phyloP scores from a whole-genome alignment of 345 rosid genomes.

The Eucalyptus cladocalyx region DNA sequence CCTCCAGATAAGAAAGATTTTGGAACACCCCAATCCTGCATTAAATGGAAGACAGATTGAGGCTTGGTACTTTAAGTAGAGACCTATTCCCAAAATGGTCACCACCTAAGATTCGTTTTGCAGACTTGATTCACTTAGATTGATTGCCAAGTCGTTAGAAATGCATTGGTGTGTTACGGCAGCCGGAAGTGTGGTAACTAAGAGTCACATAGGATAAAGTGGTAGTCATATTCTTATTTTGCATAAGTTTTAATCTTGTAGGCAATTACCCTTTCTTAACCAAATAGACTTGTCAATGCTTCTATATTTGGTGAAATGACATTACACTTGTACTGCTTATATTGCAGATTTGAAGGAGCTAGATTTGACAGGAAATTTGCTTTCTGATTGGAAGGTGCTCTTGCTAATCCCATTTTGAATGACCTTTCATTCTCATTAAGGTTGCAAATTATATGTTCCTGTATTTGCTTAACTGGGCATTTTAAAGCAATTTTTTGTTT shows the following conservation, averaged over 20 bases:
- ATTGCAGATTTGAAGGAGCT: conserved; percentile 63
- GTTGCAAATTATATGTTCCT: background rate
- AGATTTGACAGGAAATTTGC: conserved; percentile 90
- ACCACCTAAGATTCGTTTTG: background rate
- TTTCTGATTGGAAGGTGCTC: conserved; percentile 79
- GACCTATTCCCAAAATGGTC: background rate
- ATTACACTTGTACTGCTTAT: background rate
- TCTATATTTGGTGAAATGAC: background rate
- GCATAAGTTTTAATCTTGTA: background rate
- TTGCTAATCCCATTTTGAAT: background rate
- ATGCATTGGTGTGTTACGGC: background rate
- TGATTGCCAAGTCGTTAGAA: background rate
- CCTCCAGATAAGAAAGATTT: background rate
- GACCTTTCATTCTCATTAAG: background rate
- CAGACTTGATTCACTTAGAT: background rate
- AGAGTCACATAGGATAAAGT: background rate
- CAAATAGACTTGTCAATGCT: background rate
- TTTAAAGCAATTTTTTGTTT: background rate
- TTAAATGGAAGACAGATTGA: background rate
- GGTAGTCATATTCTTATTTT: background rate
- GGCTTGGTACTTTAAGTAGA: background rate
- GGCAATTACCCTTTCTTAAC: background rate
- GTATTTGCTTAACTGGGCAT: background rate
- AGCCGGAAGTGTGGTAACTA: background rate
- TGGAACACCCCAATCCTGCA: background rate